Evolutionary conservation across 768 basidiomycete species (phyloP), one percentile per base, ranked within the genome.

Genomic region (Russula compacta): DNA sequence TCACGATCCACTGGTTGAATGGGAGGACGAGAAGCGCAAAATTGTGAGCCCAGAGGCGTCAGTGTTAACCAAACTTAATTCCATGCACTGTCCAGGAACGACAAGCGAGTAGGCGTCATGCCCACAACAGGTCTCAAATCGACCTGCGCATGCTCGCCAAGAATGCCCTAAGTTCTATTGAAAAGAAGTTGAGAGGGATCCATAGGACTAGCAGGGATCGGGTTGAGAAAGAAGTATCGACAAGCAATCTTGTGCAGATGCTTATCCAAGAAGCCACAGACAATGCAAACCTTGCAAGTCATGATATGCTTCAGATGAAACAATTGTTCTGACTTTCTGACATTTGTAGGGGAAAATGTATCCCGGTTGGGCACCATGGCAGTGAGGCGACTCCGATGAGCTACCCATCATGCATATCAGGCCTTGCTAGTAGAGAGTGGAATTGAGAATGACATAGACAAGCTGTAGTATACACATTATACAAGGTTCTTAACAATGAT

Each of bases 1-100:
- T 35, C 95, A 98, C 67, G 97, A 99, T 71, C 97, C 97, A 1
- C 80, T 99, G 3, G 87, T 95, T 36, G 95, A 98, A 72, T 98
- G 94, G 92, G 88, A 92, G 63, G 86, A 92, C 46, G 85, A 89
- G 70, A 85, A 83, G 63, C 80, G 84, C 14, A 86, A 82, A 68
- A 73, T 83, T 70, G 83, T 85, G 62, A 29, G 77, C 64, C 53
- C 32, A 40, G 8, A 19, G n/a, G 11, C 51, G 33, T 38, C 42
- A 1, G 24, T 1, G 11, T 42, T 35, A 12, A 49, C 50, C 10
- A 17, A 55, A 35, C 24, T 46, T 3, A 35, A 35, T 19, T 43
- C 9, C 19, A 17, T 21, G n/a, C 10, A 32, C 36, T 24, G n/a
- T 50, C 12, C 38, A 70, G 69, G 67, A 68, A 42, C 66, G 65